Base-by-base conservation (phyloP, 345 rosid species). In the Linum usitatissimum region DNA sequence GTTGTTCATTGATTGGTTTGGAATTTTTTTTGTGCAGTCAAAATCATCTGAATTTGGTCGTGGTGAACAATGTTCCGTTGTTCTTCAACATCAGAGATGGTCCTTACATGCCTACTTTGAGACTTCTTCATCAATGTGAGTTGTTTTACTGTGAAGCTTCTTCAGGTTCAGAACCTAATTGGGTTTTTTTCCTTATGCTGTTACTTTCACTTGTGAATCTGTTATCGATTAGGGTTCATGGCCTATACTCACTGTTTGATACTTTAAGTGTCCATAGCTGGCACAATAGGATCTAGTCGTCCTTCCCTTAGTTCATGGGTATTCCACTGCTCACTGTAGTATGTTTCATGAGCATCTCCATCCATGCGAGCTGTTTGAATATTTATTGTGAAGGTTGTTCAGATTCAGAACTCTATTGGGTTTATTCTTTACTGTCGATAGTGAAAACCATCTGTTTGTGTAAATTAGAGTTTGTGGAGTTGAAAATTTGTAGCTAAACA, bases 71-170 rank as follows among this genome's bases (percentile, higher is more conserved):
- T 67, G 93, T 94, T 54, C 96, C 99, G 1, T 72, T 90, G 69
- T 94, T 94, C 78, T 94, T 94, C 81, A 90, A 92, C 69, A 77
- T 94, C 69, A 91, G 96, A 30, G 97, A 90, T 15, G 97, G 99
- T 58, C 97, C 96, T 59, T 94, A 94, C 77, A 94, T 94, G 99
- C 99, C 99, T 67, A 94, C 99, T 8, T 68, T 94, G 18, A 76
- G 96, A 10, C 93, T 94, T 59, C 96, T 94, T 63, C 99, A 94
- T 80, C 97, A 94, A 72, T 94, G 97, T 88, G 79, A 65, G 71
- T 54, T 61, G 53, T 70, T 40, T 45, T 45, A 45, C 4, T 15
- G 17, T 45, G 51, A 45, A 10, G 51, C 1, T 45, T 9, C 15
- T 15, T 45, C 51, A 45, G 3, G 17, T 15, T 45, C 51, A 45